These are phyloP conservation scores for Picochlorum sp. DNA, from an alignment of 139 green algal genomes.

Conservation along the genomic window DNA sequence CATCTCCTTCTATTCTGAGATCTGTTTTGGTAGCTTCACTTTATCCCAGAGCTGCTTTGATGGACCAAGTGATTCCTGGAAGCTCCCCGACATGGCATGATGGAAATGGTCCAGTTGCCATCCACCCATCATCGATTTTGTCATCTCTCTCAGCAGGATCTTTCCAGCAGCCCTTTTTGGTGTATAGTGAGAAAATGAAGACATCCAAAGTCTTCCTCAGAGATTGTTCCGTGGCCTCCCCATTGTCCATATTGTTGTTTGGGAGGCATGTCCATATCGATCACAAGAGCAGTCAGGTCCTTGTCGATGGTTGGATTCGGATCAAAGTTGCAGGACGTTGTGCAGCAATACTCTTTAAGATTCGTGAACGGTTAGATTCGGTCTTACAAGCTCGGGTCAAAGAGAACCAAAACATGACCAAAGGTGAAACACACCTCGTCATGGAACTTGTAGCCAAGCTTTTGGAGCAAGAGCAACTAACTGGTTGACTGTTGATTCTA, in stretches of 20 bases:
- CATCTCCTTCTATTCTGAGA: conserved; percentile 43
- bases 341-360: conserved; percentile 32
- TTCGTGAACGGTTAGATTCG: neutral
- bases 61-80: conserved; percentile 32
- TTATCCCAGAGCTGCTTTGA: conserved; percentile 75
- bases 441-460: too few species aligned
- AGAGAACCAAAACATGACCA: too few species aligned
- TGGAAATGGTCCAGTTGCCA: conserved; percentile 38
- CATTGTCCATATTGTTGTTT: conserved; percentile 80
- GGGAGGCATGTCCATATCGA: conserved; percentile 51
- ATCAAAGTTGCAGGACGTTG: conserved; percentile 41
- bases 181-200: conserved; percentile 79
- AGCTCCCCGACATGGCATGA: conserved; percentile 43
- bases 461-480: too few species aligned
- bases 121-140: conserved; percentile 63
- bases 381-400: neutral
- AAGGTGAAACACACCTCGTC: too few species aligned
- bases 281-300: conserved; percentile 53
- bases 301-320: conserved; percentile 65
- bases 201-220: conserved; percentile 69
- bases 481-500: too few species aligned
- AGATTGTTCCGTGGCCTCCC: conserved; percentile 69
- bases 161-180: conserved; percentile 58
- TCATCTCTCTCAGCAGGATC: conserved; percentile 31
- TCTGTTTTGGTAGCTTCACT: conserved; percentile 74